Base-by-base conservation (phyloP, 352 stramenopile genomes). In the Phytopythium chamaehyphon region DNA sequence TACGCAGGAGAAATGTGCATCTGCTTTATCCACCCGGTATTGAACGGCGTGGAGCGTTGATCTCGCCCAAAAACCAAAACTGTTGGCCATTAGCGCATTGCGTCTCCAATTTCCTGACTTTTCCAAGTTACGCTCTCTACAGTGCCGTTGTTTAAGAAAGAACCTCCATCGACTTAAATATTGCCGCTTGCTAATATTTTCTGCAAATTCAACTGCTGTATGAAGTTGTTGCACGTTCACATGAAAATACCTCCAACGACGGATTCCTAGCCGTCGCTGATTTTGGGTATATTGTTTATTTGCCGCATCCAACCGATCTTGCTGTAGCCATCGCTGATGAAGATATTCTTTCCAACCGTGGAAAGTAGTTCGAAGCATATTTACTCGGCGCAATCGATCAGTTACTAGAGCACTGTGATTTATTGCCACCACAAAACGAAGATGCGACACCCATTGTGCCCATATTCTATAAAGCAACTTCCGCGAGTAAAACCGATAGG, bases 391-490 rank as follows among this genome's bases (percentile, higher is more conserved):
- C 11, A 76, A 33, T 51, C 62, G 55, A 18, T 19, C 61, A 2
- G 55, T 66, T n/a, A 66, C 54, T 6, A 71, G 40, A 21, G 69
- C 48, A 24, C 61, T 68, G 23, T 43, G 45, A n/a, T 47, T 62
- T 45, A 76, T 61, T n/a, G 59, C 68, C 5, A 26, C 42, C 36
- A 62, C 45, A 28, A 69, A 67, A 19, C 50, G 24, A 16, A 26
- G 19, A 38, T 62, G 40, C 3, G 15, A 15, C 33, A 53, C 22
- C 68, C 68, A 78, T 2, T 7, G 26, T 12, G 37, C 2, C 71
- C 64, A 73, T 3, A 57, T 6, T 21, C 52, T 67, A 6, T 40
- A 46, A 31, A 69, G 42, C 14, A 71, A 24, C 3, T 44, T 12
- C 4, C 35, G 57, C 15, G n/a, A 45, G 1, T 38, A 55, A 31